Conservation (phyloP, 1,284 basidiomycete species). For the Wolfiporia cocos region DNA sequence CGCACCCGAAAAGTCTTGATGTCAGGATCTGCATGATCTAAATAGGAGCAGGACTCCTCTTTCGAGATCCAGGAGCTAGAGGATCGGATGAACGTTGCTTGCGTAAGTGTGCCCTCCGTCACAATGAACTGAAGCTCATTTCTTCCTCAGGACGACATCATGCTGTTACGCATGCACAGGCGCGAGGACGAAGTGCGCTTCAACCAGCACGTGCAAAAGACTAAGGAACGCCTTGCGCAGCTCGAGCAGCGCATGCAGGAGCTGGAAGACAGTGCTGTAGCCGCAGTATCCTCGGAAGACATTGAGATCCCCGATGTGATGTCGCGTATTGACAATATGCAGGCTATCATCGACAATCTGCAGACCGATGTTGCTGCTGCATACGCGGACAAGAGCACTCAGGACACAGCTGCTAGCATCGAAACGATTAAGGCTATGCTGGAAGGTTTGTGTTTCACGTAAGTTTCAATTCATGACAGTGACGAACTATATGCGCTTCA, state of each 20-base stretch:
- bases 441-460: slow-evolving; percentile 9
- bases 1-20: background rate
- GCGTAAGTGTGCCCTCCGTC: background rate
- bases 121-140: background rate
- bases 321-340: slow-evolving; percentile 16
- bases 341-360: slow-evolving; percentile 8
- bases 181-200: slow-evolving; percentile 20
- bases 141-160: slow-evolving; percentile 16
- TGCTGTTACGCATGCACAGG: slow-evolving; percentile 16
- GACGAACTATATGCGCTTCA: slow-evolving; percentile 8
- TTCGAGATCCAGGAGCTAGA: no score
- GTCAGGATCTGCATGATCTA: background rate
- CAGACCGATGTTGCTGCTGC: slow-evolving; percentile 7
- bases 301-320: slow-evolving; percentile 9
- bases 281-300: slow-evolving; percentile 3
- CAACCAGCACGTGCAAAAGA: slow-evolving; percentile 16
- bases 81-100: background rate
- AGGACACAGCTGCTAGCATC: background rate
- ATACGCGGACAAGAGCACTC: slow-evolving; percentile 4
- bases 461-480: background rate
- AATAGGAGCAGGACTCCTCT: background rate
- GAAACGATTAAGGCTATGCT: slow-evolving; percentile 13
- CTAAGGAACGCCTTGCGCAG: slow-evolving; percentile 18
- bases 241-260: slow-evolving; percentile 19
- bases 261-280: slow-evolving; percentile 11